These are phyloP conservation scores for Pyrenochaeta sp. DNA, from an alignment of 2,329 filamentous ascomycete species.

Conservation along the genomic window DNA sequence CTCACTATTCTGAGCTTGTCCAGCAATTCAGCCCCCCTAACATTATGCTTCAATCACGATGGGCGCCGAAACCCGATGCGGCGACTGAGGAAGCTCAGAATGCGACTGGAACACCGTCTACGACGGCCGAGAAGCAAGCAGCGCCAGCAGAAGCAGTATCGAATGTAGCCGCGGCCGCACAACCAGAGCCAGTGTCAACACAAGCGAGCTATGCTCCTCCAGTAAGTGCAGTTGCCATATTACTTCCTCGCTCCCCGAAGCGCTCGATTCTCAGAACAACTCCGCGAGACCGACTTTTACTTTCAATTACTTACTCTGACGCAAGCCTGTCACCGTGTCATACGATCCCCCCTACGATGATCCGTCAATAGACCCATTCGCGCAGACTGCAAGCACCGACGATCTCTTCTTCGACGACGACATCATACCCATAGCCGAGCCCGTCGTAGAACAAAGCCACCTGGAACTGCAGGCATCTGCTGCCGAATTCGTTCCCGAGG, in stretches of 20 bases:
- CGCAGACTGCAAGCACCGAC: slow-evolving; percentile 60
- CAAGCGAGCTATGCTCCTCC: slow-evolving; percentile 20
- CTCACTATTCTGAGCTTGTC: slow-evolving; percentile 4
- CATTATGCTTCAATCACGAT: slow-evolving; percentile 45
- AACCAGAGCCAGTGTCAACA: slow-evolving; percentile 17
- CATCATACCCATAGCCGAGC: slow-evolving; percentile 57
- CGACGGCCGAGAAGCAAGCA: slow-evolving; percentile 9
- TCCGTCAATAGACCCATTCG: slow-evolving; percentile 54
- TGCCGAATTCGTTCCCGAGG: slow-evolving; percentile 30
- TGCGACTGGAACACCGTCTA: background rate
- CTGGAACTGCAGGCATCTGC: slow-evolving; percentile 28
- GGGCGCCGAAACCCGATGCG: slow-evolving; percentile 36
- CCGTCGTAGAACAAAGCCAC: slow-evolving; percentile 48
- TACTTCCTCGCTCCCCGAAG: background rate
- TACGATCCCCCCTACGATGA: slow-evolving; percentile 42
- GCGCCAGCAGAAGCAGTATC: slow-evolving; percentile 7
- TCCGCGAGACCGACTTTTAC: background rate
- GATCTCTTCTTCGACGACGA: slow-evolving; percentile 62
- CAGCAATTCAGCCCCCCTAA: slow-evolving; percentile 7
- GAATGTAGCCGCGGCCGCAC: slow-evolving; percentile 2
- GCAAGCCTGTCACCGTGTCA: slow-evolving; percentile 25
- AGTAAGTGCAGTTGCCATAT: slow-evolving; percentile 4
- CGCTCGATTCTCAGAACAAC: background rate
- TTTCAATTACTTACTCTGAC: slow-evolving; percentile 4
- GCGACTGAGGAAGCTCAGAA: slow-evolving; percentile 11